These are phyloP conservation scores for Phytopythium litorale DNA, from an alignment of 352 stramenopile species.

Conservation along the genomic window DNA sequence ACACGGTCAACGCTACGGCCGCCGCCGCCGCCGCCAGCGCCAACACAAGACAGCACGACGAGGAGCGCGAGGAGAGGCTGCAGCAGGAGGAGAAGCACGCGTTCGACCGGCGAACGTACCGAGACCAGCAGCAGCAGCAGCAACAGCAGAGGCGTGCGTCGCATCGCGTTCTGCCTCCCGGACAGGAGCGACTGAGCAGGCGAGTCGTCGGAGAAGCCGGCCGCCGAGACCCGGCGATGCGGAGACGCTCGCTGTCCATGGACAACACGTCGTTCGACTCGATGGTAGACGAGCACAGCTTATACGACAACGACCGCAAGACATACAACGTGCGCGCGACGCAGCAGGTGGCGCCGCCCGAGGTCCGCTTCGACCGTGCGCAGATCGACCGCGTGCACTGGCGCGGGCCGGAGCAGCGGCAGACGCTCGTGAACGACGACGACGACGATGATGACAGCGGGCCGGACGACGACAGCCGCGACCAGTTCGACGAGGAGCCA, in stretches of 20 bases:
- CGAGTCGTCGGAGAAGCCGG: slow-evolving; percentile 20
- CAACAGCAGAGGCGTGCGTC: not conserved
- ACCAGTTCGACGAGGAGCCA: slow-evolving; percentile 6
- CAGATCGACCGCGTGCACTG: slow-evolving; percentile 8
- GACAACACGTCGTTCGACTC: slow-evolving; percentile 3
- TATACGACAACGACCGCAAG: not conserved
- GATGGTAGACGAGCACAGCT: slow-evolving; percentile 4
- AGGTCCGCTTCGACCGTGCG: slow-evolving; percentile 3
- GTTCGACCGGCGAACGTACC: slow-evolving; percentile 11
- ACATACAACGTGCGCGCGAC: not conserved
- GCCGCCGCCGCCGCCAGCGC: slow-evolving; percentile 16
- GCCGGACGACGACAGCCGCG: slow-evolving; percentile 21
- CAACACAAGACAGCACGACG: slow-evolving; percentile 8
- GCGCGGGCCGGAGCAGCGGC: slow-evolving; percentile 3
- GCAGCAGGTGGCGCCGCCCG: not conserved
- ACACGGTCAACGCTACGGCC: slow-evolving; percentile 27
- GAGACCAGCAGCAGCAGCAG: slow-evolving; percentile 3
- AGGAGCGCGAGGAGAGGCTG: slow-evolving; percentile 12
- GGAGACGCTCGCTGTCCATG: slow-evolving; percentile 13
- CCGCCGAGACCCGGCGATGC: slow-evolving; percentile 17
- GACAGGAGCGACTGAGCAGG: not conserved
- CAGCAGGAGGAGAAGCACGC: slow-evolving; percentile 20
- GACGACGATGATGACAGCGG: slow-evolving; percentile 2
- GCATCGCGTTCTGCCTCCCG: not conserved
- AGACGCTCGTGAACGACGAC: slow-evolving; percentile 6